These are phyloP conservation scores for Draba incana DNA, from an alignment of 345 rosid genomes.

Conservation along the genomic window DNA sequence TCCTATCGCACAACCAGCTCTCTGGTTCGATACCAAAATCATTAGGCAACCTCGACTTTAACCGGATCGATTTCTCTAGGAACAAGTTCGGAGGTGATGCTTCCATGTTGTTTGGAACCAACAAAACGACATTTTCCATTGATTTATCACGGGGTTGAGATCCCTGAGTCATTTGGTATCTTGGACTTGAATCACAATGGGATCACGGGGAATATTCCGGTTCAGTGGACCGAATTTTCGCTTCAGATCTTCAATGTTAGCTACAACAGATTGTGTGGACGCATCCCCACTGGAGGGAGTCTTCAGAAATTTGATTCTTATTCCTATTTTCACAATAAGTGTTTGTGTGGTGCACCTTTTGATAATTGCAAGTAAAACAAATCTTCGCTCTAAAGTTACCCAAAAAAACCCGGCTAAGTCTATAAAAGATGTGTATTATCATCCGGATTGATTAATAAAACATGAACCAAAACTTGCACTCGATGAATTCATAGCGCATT, in stretches of 20 bases:
- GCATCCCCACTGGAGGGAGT: slow-evolving; percentile 61
- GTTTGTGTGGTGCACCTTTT: slow-evolving; percentile 82
- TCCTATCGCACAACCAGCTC: slow-evolving; percentile 67
- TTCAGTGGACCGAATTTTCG: slow-evolving; percentile 35
- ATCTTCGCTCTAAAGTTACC: background rate
- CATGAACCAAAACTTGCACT: background rate
- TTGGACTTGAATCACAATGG: slow-evolving; percentile 69
- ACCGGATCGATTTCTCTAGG: slow-evolving; percentile 55
- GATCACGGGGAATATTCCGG: slow-evolving; percentile 61
- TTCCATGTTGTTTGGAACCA: slow-evolving; percentile 61
- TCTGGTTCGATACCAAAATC: slow-evolving; percentile 63
- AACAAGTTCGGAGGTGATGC: slow-evolving; percentile 68
- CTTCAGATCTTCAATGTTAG: slow-evolving; percentile 65
- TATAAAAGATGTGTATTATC: slow-evolving; percentile 1
- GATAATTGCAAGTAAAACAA: slow-evolving; percentile 45
- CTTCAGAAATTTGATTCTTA: slow-evolving; percentile 60
- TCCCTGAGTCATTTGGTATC: slow-evolving; percentile 38
- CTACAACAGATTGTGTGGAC: slow-evolving; percentile 70
- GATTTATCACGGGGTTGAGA: slow-evolving; percentile 54
- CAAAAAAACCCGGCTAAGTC: background rate
- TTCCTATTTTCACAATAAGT: slow-evolving; percentile 60
- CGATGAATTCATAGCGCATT: background rate
- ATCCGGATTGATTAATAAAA: background rate
- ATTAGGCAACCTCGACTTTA: slow-evolving; percentile 51
- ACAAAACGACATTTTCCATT: slow-evolving; percentile 46